Conservation (phyloP, 2,329 filamentous ascomycete species). For the Scleromitrula shiraiana region DNA sequence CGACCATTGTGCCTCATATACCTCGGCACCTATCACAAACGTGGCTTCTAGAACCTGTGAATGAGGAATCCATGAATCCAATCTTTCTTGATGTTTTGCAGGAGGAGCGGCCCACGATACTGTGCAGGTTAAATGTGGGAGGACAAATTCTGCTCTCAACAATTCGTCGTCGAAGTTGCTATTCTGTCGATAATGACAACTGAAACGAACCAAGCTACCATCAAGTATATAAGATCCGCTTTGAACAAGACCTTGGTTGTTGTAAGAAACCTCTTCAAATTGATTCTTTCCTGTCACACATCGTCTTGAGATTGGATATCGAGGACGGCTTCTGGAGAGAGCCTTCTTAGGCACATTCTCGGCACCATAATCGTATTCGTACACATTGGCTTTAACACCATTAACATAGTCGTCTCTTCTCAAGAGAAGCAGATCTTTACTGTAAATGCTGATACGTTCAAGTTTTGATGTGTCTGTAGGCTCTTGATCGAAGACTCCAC, state of each 20-base stretch:
- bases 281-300: constrained; percentile 39
- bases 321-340: not conserved
- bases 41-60: constrained; percentile 47
- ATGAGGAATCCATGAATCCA: constrained; percentile 45
- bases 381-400: constrained; percentile 37
- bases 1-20: constrained; percentile 41
- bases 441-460: constrained; percentile 38
- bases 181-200: constrained; percentile 46
- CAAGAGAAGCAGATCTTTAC: constrained; percentile 36
- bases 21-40: constrained; percentile 42
- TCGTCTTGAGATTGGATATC: constrained; percentile 34
- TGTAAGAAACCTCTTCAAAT: constrained; percentile 42
- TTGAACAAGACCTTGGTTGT: constrained; percentile 23
- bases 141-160: constrained; percentile 43
- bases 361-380: constrained; percentile 4
- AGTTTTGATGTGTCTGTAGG: constrained; percentile 34
- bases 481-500: constrained; percentile 31
- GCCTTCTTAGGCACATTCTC: not conserved
- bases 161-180: constrained; percentile 44
- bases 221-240: constrained; percentile 43
- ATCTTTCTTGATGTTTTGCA: constrained; percentile 39
- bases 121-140: constrained; percentile 43
- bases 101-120: constrained; percentile 46
- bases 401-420: constrained; percentile 19
- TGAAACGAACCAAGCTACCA: constrained; percentile 43